Conservation (phyloP, 208 protist genomes). For the Wallacemonas sp. region DNA sequence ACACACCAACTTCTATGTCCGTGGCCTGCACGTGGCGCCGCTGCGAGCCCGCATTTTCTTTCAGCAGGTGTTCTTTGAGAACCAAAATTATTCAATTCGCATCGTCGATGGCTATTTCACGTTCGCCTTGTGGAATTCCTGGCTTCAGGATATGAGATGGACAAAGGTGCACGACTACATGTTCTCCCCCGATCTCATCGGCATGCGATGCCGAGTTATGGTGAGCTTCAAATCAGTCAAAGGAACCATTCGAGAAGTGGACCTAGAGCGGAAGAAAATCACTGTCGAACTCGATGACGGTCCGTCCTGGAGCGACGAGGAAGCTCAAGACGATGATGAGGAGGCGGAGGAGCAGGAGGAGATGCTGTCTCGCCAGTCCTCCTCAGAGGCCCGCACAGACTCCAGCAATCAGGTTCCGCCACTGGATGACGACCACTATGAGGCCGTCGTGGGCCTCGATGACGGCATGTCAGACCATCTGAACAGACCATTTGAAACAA, state of each 20-base stretch:
- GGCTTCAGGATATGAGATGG: slow-evolving; percentile 54
- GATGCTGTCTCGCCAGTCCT: too few relatives aligned
- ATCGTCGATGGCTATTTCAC: slow-evolving; percentile 86
- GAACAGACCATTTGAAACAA: slow-evolving; percentile 22
- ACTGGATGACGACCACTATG: neutral
- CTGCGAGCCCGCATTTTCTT: slow-evolving; percentile 76
- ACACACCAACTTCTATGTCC: slow-evolving; percentile 48
- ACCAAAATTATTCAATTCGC: slow-evolving; percentile 81
- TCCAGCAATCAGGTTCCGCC: too few relatives aligned
- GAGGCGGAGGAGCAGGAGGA: slow-evolving; percentile 13
- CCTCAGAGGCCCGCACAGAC: too few relatives aligned
- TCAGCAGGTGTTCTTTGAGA: slow-evolving; percentile 68
- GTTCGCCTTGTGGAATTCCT: slow-evolving; percentile 75
- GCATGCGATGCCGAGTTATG: slow-evolving; percentile 61
- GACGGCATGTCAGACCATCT: slow-evolving; percentile 14
- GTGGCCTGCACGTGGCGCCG: slow-evolving; percentile 56
- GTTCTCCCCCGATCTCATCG: slow-evolving; percentile 64
- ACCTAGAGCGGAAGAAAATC: slow-evolving; percentile 51
- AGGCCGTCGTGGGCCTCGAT: slow-evolving; percentile 6
- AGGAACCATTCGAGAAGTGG: slow-evolving; percentile 70
- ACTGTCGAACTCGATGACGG: slow-evolving; percentile 55
- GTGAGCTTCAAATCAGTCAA: slow-evolving; percentile 52
- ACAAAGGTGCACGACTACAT: slow-evolving; percentile 74
- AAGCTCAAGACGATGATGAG: slow-evolving; percentile 19
- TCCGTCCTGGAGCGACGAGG: slow-evolving; percentile 16